Evolutionary conservation across 257 asterid species (phyloP).

Genomic region (Nicotiana knightiana): DNA sequence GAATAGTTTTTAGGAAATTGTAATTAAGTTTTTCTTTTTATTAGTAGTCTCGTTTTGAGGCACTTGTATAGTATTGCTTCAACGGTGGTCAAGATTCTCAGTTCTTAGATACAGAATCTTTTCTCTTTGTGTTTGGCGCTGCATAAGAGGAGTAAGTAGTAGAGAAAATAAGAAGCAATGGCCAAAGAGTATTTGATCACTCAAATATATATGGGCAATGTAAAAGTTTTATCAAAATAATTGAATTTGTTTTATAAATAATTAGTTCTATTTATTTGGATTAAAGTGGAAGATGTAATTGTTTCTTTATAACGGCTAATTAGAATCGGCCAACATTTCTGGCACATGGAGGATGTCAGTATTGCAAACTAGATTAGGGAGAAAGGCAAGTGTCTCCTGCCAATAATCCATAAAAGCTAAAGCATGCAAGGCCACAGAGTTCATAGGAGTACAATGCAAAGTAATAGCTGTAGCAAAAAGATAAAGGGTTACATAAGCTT

Average conservation of each 20-base stretch:
- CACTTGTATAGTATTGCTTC: background rate
- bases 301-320: background rate
- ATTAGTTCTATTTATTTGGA: background rate
- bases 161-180: background rate
- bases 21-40: background rate
- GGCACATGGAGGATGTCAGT: background rate
- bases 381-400: background rate
- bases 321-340: background rate
- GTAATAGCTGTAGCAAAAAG: background rate
- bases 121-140: background rate
- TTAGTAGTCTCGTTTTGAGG: background rate
- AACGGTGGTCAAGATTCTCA: background rate
- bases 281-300: background rate
- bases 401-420: background rate
- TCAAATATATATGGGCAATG: too few relatives aligned
- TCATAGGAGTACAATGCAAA: background rate
- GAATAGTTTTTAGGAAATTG: too few relatives aligned
- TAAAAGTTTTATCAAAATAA: too few relatives aligned
- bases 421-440: conserved; percentile 2
- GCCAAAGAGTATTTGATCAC: background rate
- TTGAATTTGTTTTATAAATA: too few relatives aligned
- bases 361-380: background rate
- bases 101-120: background rate
- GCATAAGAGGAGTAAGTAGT: background rate
- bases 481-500: background rate